Evolutionary conservation across 495 filamentous ascomycete genomes (phyloP).

Genomic region (Aspergillus avenaceus): DNA sequence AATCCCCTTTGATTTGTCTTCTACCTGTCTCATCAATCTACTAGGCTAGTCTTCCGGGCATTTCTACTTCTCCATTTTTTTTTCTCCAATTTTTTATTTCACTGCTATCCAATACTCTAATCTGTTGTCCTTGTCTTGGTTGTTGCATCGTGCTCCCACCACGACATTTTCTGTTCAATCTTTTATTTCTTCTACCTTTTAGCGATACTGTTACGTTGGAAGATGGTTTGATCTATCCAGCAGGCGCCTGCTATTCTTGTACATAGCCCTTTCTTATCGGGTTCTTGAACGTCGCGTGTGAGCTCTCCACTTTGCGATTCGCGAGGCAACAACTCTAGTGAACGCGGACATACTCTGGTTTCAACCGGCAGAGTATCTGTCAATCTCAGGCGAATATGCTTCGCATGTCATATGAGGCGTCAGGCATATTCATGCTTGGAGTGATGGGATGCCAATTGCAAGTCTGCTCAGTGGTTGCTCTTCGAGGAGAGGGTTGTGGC

Average conservation of each 20-base stretch:
- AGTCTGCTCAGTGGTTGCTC: neutral
- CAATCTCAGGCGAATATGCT: too few species aligned
- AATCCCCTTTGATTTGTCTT: neutral
- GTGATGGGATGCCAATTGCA: neutral
- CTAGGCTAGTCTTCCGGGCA: conserved; percentile 5
- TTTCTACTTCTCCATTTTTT: neutral
- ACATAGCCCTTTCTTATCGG: conserved; percentile 8
- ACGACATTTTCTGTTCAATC: neutral
- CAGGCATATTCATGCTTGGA: neutral
- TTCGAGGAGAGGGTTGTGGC: conserved; percentile 7
- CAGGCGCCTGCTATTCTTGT: conserved; percentile 6
- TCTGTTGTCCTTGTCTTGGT: conserved; percentile 14
- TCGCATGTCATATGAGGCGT: too few species aligned
- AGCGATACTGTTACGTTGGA: conserved; percentile 11
- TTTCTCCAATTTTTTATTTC: too few species aligned
- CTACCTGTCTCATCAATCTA: neutral
- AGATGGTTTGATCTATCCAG: neutral
- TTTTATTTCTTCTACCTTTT: conserved; percentile 6
- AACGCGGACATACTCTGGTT: too few species aligned
- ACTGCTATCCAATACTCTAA: conserved; percentile 1
- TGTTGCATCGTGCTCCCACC: neutral
- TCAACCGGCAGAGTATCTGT: too few species aligned
- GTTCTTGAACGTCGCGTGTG: conserved; percentile 5
- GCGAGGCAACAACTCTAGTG: too few species aligned
- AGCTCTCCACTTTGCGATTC: neutral